phyloP scores from a whole-genome alignment of 345 rosid species.

The Brassica rapa region DNA sequence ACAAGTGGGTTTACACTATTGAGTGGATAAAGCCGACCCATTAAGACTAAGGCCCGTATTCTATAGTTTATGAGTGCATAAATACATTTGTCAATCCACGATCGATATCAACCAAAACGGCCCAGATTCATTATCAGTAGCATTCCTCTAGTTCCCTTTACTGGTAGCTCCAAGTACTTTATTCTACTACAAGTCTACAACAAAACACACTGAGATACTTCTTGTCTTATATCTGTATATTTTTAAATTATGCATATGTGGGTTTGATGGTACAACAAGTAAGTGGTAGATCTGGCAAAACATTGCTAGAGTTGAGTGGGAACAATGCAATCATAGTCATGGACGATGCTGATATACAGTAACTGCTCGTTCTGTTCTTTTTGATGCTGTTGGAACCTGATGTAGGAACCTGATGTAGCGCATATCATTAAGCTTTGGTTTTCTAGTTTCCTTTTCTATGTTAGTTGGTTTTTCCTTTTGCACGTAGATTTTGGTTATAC shows the following conservation, averaged over 20 bases:
- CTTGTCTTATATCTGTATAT: neutral
- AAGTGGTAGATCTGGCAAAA: constrained; percentile 79
- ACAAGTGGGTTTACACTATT: neutral
- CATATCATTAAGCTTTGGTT: too few relatives aligned
- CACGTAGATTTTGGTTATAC: too few relatives aligned
- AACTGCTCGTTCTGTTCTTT: constrained; percentile 67
- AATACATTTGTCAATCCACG: neutral
- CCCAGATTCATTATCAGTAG: constrained; percentile 13
- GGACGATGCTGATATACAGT: constrained; percentile 85
- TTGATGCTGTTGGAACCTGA: constrained; percentile 78
- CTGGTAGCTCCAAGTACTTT: constrained; percentile 85
- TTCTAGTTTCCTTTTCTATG: too few relatives aligned
- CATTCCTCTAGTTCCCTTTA: constrained; percentile 82
- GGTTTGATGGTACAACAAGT: constrained; percentile 83
- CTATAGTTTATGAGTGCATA: neutral
- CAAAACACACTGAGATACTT: neutral
- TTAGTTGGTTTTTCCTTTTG: too few relatives aligned
- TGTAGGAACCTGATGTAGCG: constrained; percentile 48
- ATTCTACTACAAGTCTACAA: neutral
- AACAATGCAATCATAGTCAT: constrained; percentile 91
- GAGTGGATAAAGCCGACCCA: neutral
- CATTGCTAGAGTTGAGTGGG: constrained; percentile 91
- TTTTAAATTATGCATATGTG: constrained; percentile 48
- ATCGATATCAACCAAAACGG: neutral
- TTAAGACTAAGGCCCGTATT: neutral